A percentile compares a stretch with the other conserved stretches of the same genome.
Evolutionary conservation across 441 rosid genomes (phyloP).

Genomic region (Erodium texanum): DNA sequence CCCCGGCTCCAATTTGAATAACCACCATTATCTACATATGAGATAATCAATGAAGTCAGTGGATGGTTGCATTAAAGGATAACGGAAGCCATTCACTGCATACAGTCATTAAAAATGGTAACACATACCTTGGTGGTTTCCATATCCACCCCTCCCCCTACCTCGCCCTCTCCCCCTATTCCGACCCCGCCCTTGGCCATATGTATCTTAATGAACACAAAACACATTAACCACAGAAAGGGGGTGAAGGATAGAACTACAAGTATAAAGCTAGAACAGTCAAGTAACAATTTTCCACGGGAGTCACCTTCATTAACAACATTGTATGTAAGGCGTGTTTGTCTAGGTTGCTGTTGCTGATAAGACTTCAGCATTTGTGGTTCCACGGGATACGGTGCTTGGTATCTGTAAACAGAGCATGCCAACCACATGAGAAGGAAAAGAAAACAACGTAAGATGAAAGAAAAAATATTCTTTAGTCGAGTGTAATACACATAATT

Average conservation of each 20-base stretch:
- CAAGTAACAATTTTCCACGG: constrained; percentile 5
- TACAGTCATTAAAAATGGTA: neutral
- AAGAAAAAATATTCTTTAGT: neutral
- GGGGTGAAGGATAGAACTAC: neutral
- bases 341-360: constrained; percentile 42
- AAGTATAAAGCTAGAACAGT: neutral
- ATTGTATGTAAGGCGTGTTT: constrained; percentile 37
- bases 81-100: too few species aligned
- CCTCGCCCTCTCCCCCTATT: constrained; percentile 71
- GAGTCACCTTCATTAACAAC: constrained; percentile 51
- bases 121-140: constrained; percentile 47
- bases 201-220: constrained; percentile 41
- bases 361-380: constrained; percentile 47
- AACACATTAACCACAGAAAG: constrained; percentile 2
- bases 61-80: neutral
- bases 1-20: constrained; percentile 39
- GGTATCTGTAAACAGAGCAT: constrained; percentile 43
- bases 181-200: constrained; percentile 63
- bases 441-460: neutral
- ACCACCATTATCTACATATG: constrained; percentile 51
- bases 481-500: neutral
- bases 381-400: constrained; percentile 50
- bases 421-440: neutral
- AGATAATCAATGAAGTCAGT: constrained; percentile 12
- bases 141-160: constrained; percentile 36